Percentiles rank a stretch among this genome's conserved stretches.
phyloP scores from a whole-genome alignment of 2,329 filamentous ascomycete species.

The Fusarium sp. region DNA sequence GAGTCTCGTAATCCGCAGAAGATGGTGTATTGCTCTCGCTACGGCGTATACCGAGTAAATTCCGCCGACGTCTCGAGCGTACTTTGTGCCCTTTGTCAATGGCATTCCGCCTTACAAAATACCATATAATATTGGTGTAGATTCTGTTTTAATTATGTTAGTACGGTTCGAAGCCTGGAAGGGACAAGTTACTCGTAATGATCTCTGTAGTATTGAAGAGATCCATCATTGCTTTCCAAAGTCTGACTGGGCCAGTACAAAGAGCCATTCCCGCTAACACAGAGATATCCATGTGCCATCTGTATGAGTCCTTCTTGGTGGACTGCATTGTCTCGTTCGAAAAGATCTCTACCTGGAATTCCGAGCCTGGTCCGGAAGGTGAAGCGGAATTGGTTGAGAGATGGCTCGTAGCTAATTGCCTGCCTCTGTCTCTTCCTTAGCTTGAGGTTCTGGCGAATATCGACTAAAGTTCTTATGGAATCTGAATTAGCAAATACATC shows the following conservation, averaged over 20 bases:
- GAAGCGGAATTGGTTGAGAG: neutral
- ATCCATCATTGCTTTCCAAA: neutral
- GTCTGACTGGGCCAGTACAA: neutral
- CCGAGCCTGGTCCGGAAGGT: neutral
- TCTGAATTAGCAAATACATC: neutral
- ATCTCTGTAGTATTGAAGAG: neutral
- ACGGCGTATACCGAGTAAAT: rapidly evolving
- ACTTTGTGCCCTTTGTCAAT: rapidly evolving
- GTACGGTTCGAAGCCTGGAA: rapidly evolving
- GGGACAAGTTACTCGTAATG: neutral
- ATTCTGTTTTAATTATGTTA: neutral
- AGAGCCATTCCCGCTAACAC: neutral
- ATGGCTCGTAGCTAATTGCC: neutral
- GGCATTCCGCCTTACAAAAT: neutral
- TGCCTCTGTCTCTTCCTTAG: neutral
- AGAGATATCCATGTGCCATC: slow-evolving; percentile 24
- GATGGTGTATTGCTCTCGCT: neutral
- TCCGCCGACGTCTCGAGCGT: neutral
- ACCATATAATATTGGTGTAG: slow-evolving; percentile 1
- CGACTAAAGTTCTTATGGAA: neutral
- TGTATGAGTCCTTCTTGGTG: neutral
- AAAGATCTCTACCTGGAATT: neutral
- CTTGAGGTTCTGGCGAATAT: neutral
- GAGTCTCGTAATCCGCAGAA: no score
- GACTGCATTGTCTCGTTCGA: rapidly evolving